Evolutionary conservation across 305 asterid species (phyloP).

Genomic region (Solanum hybrid): DNA sequence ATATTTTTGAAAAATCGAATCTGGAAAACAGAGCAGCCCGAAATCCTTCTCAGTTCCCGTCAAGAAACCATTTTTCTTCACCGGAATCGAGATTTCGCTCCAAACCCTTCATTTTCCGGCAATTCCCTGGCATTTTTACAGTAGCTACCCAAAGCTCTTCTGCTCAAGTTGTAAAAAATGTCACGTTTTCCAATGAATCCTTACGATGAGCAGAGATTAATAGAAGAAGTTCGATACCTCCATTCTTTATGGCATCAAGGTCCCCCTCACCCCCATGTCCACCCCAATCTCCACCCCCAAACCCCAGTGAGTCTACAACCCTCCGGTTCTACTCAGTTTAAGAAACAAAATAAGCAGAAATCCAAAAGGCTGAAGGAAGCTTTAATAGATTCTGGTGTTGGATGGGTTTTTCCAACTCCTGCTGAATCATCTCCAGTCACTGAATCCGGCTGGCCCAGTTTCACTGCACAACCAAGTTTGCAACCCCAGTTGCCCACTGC

Average conservation of each 20-base stretch:
- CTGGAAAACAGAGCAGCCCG: background rate
- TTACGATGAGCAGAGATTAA: slow-evolving; percentile 32
- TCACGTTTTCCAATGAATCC: slow-evolving; percentile 38
- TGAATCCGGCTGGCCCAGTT: slow-evolving; percentile 30
- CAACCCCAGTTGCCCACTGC: background rate
- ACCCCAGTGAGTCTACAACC: slow-evolving; percentile 17
- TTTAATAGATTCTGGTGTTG: slow-evolving; percentile 18
- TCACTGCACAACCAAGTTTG: background rate
- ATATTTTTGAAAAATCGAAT: background rate
- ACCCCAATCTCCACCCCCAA: background rate
- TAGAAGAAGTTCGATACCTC: slow-evolving; percentile 69
- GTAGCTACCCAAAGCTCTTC: background rate
- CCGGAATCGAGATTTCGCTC: background rate
- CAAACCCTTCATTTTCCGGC: background rate
- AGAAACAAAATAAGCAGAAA: slow-evolving; percentile 15
- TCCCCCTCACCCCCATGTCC: slow-evolving; percentile 30
- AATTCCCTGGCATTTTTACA: background rate
- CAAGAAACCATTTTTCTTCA: background rate
- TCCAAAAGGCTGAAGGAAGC: background rate
- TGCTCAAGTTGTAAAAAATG: background rate
- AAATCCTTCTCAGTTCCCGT: background rate
- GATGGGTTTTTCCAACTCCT: slow-evolving; percentile 39
- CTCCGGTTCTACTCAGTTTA: slow-evolving; percentile 27
- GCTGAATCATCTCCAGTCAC: background rate
- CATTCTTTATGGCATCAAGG: slow-evolving; percentile 87